phyloP scores from a whole-genome alignment of 495 filamentous ascomycete genomes.

The Aspergillus bertholletiae region DNA sequence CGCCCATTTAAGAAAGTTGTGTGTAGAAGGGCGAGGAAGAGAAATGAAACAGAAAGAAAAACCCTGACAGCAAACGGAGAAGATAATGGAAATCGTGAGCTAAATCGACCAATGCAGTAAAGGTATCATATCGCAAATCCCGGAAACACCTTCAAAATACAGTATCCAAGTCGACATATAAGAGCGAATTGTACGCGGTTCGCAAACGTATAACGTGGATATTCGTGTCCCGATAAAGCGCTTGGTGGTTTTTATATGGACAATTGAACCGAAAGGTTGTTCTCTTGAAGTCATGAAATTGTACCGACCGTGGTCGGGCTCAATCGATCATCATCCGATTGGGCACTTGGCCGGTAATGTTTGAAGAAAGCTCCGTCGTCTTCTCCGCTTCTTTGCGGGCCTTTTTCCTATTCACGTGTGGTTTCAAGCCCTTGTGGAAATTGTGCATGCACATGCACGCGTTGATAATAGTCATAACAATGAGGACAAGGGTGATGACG shows the following conservation, averaged over 20 bases:
- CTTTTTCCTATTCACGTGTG: slow-evolving; percentile 69
- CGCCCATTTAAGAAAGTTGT: slow-evolving; percentile 24
- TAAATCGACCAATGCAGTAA: slow-evolving; percentile 20
- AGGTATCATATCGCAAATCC: slow-evolving; percentile 37
- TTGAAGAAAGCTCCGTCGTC: slow-evolving; percentile 68
- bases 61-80: slow-evolving; percentile 13
- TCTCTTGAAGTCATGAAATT: slow-evolving; percentile 7
- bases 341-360: slow-evolving; percentile 43
- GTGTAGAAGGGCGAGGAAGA: not conserved
- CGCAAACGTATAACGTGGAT: slow-evolving; percentile 1
- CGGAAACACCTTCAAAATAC: slow-evolving; percentile 23
- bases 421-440: slow-evolving; percentile 87
- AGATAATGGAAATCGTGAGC: slow-evolving; percentile 25
- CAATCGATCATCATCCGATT: slow-evolving; percentile 90
- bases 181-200: not conserved
- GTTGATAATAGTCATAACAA: slow-evolving; percentile 85
- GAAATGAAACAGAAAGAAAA: slow-evolving; percentile 10
- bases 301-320: slow-evolving; percentile 12
- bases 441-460: slow-evolving; percentile 84
- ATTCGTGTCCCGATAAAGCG: slow-evolving; percentile 1
- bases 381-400: slow-evolving; percentile 64
- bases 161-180: slow-evolving; percentile 19
- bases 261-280: not conserved
- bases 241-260: not conserved
- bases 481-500: slow-evolving; percentile 83